Percentiles rank a stretch among this genome's conserved stretches.
Conservation (phyloP, 2,329 filamentous ascomycete species). For the Ramularia endophylla region DNA sequence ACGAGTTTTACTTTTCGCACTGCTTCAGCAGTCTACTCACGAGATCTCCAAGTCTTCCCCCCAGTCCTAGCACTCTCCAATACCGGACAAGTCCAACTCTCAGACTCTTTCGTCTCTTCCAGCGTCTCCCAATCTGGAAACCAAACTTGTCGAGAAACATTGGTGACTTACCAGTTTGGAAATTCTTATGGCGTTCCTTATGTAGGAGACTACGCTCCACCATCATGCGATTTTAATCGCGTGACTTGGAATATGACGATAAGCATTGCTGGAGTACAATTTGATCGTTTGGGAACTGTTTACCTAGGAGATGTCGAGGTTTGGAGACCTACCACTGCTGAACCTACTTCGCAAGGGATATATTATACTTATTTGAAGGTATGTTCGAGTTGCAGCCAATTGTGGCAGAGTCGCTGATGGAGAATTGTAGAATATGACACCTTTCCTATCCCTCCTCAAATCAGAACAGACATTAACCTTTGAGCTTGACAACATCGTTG, state of each 20-base stretch:
- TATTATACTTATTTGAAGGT: slow-evolving; percentile 66
- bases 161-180: slow-evolving; percentile 68
- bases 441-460: slow-evolving; percentile 63
- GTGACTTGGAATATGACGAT: slow-evolving; percentile 73
- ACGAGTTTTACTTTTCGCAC: too few species aligned
- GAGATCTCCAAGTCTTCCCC: too few species aligned
- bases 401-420: too few species aligned
- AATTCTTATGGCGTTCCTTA: slow-evolving; percentile 69
- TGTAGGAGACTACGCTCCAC: slow-evolving; percentile 64
- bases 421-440: slow-evolving; percentile 56
- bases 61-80: too few species aligned
- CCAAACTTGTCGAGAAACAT: slow-evolving; percentile 44
- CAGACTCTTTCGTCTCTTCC: too few species aligned
- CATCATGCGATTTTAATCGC: slow-evolving; percentile 63
- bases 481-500: slow-evolving; percentile 68
- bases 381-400: neutral
- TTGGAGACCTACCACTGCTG: slow-evolving; percentile 77
- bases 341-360: slow-evolving; percentile 66
- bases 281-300: slow-evolving; percentile 68
- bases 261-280: slow-evolving; percentile 65
- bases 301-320: slow-evolving; percentile 72
- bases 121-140: too few species aligned
- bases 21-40: too few species aligned
- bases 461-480: slow-evolving; percentile 69
- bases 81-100: too few species aligned